Percentiles rank a stretch among this genome's conserved stretches.
Evolutionary conservation across 2,329 filamentous ascomycete genomes (phyloP).

Genomic region (Alternaria triticimaculans): DNA sequence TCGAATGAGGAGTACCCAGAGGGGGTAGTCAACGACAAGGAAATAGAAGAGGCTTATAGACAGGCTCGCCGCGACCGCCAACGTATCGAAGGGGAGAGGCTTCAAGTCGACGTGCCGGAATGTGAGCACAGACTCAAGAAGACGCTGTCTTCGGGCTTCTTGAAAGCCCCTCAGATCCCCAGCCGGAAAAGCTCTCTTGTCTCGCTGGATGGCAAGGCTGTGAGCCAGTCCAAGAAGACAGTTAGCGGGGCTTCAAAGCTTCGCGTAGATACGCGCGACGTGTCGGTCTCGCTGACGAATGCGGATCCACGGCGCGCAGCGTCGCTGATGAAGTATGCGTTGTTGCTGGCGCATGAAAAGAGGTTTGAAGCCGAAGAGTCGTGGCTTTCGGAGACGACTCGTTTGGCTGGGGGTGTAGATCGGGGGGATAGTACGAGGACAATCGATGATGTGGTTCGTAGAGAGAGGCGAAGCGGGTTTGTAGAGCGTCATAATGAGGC

Average conservation of each 20-base stretch:
- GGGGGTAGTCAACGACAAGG: neutral
- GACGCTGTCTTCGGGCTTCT: neutral
- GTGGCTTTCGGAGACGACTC: neutral
- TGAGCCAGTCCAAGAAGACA: neutral
- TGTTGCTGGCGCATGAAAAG: constrained; percentile 6
- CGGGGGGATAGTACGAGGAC: neutral
- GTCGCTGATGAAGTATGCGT: constrained; percentile 9
- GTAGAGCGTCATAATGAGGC: neutral
- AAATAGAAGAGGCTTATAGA: neutral
- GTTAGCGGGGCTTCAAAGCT: neutral
- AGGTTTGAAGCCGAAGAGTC: neutral
- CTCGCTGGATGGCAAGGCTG: neutral
- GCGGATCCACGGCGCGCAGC: neutral
- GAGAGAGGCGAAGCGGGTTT: neutral
- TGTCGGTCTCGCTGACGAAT: neutral
- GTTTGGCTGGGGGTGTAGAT: neutral
- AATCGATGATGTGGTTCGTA: neutral
- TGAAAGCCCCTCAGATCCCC: neutral
- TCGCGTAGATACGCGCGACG: neutral
- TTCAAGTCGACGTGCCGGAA: neutral
- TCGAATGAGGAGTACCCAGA: neutral
- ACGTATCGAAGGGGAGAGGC: neutral
- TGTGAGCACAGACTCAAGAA: neutral
- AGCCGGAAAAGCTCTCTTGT: constrained; percentile 33
- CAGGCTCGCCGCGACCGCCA: neutral